phyloP scores from a whole-genome alignment of 441 rosid genomes.

The Daphne laureola region DNA sequence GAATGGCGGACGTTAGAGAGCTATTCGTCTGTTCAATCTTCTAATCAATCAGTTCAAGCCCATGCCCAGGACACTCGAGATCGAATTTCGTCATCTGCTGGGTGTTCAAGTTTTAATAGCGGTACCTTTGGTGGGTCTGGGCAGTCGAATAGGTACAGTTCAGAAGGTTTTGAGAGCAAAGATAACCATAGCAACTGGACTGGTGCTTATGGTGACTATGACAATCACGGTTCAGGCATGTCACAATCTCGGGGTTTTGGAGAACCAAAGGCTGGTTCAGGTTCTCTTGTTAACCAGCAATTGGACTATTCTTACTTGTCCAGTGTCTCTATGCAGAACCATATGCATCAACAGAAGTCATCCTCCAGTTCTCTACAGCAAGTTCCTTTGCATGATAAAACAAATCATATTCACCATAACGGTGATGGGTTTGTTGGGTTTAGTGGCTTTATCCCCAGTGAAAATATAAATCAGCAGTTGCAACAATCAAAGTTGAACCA shows the following conservation, averaged over 20 bases:
- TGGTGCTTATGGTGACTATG: constrained; percentile 34
- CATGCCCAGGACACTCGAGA: constrained; percentile 39
- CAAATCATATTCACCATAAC: constrained; percentile 25
- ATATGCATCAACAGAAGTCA: constrained; percentile 17
- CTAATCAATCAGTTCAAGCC: constrained; percentile 42
- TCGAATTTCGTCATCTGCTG: constrained; percentile 30
- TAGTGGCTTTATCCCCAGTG: constrained; percentile 33
- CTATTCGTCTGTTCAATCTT: constrained; percentile 31
- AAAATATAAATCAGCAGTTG: constrained; percentile 38
- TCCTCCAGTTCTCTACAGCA: constrained; percentile 25
- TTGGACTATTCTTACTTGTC: constrained; percentile 34
- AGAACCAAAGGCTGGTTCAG: constrained; percentile 23
- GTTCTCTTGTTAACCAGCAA: constrained; percentile 41
- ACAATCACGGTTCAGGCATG: constrained; percentile 29
- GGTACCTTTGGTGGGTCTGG: constrained; percentile 19
- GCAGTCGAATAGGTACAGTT: constrained; percentile 31
- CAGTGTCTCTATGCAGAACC: constrained; percentile 28
- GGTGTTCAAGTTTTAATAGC: constrained; percentile 7
- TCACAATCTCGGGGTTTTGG: constrained; percentile 45
- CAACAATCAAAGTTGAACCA: constrained; percentile 41
- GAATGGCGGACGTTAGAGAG: constrained; percentile 34
- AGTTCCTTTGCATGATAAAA: constrained; percentile 28
- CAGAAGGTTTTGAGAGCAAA: constrained; percentile 32
- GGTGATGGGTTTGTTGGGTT: constrained; percentile 41
- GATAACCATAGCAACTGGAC: constrained; percentile 43